Evolutionary conservation across 495 filamentous ascomycete species (phyloP), one percentile per base, ranked within the genome.

Genomic region (Chaetomium tenue): DNA sequence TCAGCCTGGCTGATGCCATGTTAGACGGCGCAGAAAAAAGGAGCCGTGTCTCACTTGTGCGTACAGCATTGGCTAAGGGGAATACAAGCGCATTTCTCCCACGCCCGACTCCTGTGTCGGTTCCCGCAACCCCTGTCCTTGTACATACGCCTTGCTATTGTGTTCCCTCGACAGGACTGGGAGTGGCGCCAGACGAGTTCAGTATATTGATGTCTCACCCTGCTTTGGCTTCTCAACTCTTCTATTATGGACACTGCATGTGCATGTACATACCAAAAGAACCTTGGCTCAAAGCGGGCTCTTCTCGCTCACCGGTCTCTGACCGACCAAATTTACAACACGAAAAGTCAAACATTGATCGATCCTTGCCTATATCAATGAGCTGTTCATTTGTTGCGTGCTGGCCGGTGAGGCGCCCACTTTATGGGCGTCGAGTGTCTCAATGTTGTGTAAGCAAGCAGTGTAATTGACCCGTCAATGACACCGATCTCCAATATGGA

Each of bases 401-500:
- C 23, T 20, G 8, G 40, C 33, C 25, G 40, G 56, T 58, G 40
- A 58, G 56, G 37, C 28, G 42, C 47, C 15, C 18, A 23, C 15
- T 30, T 5, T 30, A 26, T 30, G 26, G 48, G 23, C 22, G 25
- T 23, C 8, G 2, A 51, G 16, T 33, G 51, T 33, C 51, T 33
- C 51, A 25, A 33, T 54, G 51, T 16, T 6, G 51, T 44, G 42
- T 33, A 16, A 47, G 57, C 40, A n/a, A 48, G 23, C 18, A 26
- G 46, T 61, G 22, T 47, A n/a, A 61, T 22, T 12, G 6, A 6
- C 12, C 26, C 18, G 18, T 20, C 58, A 48, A 50, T 16, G 30
- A 60, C 26, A 60, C 47, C 58, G 33, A 61, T 52, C 30, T 22
- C 47, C 0, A 39, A 61, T 50, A 47, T 28, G 33, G 58, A 40